Conservation (phyloP, 768 basidiomycete genomes). For the Psilocybe azurescens region DNA sequence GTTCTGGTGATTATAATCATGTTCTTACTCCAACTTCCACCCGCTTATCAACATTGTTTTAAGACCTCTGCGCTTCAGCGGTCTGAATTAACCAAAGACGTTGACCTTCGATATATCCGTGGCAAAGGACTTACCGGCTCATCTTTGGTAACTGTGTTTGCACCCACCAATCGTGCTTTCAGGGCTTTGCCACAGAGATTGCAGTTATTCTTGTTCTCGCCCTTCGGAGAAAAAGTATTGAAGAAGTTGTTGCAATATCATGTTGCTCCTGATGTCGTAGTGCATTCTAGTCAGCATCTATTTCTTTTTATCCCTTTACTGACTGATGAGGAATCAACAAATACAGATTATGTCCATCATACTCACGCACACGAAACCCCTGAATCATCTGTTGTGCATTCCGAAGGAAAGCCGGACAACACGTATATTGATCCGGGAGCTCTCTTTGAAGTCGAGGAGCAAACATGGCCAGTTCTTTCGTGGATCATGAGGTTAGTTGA, state of each 20-base stretch:
- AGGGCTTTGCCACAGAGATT: constrained; percentile 53
- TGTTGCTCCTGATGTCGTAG: constrained; percentile 50
- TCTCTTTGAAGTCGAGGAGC: neutral
- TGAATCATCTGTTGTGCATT: neutral
- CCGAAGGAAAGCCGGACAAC: neutral
- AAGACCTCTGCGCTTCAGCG: constrained; percentile 66
- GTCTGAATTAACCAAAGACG: constrained; percentile 44
- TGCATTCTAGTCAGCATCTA: constrained; percentile 51
- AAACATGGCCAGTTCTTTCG: neutral
- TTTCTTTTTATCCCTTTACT: neutral
- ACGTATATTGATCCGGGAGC: neutral
- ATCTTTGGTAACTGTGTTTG: constrained; percentile 57
- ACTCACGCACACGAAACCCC: neutral
- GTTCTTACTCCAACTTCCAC: neutral
- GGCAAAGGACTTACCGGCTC: constrained; percentile 49
- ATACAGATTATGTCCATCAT: constrained; percentile 18
- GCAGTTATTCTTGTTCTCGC: constrained; percentile 62
- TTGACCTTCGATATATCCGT: constrained; percentile 51
- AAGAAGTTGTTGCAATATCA: constrained; percentile 65
- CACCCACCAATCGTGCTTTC: constrained; percentile 56
- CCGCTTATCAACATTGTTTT: neutral
- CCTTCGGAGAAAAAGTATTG: constrained; percentile 54
- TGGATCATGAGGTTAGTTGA: neutral
- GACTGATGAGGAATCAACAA: constrained; percentile 25
- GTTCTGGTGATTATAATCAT: constrained; percentile 43